Percentiles rank a stretch among this genome's conserved stretches.
These are phyloP conservation scores for maize (Zea mays) DNA, from an alignment of 176 grass and related monocot genomes.

Conservation along the genomic window DNA sequence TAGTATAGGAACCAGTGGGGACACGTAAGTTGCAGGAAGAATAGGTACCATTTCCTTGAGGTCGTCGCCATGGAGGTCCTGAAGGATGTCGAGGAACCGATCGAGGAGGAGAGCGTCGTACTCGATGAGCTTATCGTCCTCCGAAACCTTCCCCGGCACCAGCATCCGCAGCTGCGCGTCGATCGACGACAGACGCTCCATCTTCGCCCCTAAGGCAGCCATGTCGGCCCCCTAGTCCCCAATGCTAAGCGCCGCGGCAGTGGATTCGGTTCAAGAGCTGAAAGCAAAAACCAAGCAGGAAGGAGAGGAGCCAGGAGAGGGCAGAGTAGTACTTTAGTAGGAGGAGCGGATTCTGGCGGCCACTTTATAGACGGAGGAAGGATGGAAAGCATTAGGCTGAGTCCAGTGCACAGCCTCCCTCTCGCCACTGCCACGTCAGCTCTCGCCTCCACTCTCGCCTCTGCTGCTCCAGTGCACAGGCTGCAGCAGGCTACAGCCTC, in stretches of 20 bases:
- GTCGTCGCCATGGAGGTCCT: slow-evolving; percentile 62
- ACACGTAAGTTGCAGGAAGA: background rate
- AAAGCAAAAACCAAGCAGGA: background rate
- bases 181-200: slow-evolving; percentile 68
- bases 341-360: background rate
- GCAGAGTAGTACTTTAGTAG: slow-evolving; percentile 2
- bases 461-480: too few relatives aligned
- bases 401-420: too few relatives aligned
- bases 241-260: background rate
- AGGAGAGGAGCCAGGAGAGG: background rate
- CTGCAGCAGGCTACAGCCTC: too few relatives aligned
- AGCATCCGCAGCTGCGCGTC: slow-evolving; percentile 66
- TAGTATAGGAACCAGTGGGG: background rate
- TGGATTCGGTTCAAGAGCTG: background rate
- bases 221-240: background rate
- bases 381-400: background rate
- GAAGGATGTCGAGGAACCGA: slow-evolving; percentile 73
- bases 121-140: slow-evolving; percentile 72
- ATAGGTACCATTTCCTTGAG: slow-evolving; percentile 51
- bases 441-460: too few relatives aligned
- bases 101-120: slow-evolving; percentile 74
- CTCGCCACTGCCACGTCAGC: too few relatives aligned
- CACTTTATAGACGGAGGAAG: slow-evolving; percentile 8
- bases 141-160: slow-evolving; percentile 58
- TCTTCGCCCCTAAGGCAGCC: slow-evolving; percentile 33